A percentile compares a stretch with the other conserved stretches of the same genome.
Conservation (phyloP, 495 filamentous ascomycete species). For the Trichodelitschia bisporula region DNA sequence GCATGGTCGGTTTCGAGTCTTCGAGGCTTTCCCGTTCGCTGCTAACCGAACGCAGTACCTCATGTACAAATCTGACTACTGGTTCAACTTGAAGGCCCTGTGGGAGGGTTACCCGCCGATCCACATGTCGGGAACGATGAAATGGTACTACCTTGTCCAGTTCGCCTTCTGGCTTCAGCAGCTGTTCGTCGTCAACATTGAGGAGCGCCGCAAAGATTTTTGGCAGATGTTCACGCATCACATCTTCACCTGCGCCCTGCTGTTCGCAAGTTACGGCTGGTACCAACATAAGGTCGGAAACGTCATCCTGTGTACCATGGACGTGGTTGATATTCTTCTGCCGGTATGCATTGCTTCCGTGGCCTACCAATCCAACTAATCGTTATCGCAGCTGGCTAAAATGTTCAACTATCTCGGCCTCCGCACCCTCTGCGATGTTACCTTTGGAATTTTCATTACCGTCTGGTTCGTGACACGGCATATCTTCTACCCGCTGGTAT, state of each 20-base stretch:
- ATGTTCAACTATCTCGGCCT: slow-evolving; percentile 73
- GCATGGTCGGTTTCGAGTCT: slow-evolving; percentile 30
- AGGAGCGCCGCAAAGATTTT: slow-evolving; percentile 81
- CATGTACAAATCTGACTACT: slow-evolving; percentile 52
- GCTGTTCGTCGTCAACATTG: slow-evolving; percentile 81
- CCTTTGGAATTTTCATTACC: slow-evolving; percentile 69
- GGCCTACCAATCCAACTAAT: too few species aligned
- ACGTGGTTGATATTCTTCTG: slow-evolving; percentile 70
- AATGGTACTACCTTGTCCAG: slow-evolving; percentile 81
- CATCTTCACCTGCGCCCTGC: slow-evolving; percentile 60
- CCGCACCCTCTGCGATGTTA: slow-evolving; percentile 49
- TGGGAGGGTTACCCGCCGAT: slow-evolving; percentile 68
- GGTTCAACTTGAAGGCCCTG: slow-evolving; percentile 47
- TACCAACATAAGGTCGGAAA: slow-evolving; percentile 69
- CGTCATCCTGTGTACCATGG: slow-evolving; percentile 78
- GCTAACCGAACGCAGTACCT: slow-evolving; percentile 34
- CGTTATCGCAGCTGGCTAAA: slow-evolving; percentile 49
- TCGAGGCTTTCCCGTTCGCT: background rate
- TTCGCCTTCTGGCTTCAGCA: slow-evolving; percentile 88
- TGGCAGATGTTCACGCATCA: slow-evolving; percentile 93
- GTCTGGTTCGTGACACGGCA: slow-evolving; percentile 73
- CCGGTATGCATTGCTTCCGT: slow-evolving; percentile 44
- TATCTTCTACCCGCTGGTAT: slow-evolving; percentile 48
- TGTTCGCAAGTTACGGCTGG: slow-evolving; percentile 61
- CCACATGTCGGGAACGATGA: slow-evolving; percentile 44